Conservation (phyloP, 306 rosid species). For the Arachis hypogaea region DNA sequence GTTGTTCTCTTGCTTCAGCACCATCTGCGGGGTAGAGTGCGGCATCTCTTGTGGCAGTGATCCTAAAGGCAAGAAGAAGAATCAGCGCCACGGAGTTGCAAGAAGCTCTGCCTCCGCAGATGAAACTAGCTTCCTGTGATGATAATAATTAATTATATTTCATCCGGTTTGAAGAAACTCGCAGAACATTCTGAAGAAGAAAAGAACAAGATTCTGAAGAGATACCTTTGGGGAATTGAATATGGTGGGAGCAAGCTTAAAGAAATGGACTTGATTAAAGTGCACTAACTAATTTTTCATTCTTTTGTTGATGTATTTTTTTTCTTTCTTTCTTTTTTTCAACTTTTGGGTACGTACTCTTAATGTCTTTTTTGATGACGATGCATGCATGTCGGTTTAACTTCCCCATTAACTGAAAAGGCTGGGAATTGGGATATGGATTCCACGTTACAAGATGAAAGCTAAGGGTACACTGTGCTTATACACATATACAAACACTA, state of each 20-base stretch:
- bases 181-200: too few species aligned
- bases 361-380: not conserved
- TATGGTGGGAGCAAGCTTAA: not conserved
- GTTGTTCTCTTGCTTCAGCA: conserved; percentile 84
- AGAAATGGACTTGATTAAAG: conserved; percentile 23
- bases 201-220: not conserved
- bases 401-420: not conserved
- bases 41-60: conserved; percentile 72
- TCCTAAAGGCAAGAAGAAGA: conserved; percentile 40
- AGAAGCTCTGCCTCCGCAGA: conserved; percentile 48
- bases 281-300: conserved; percentile 3
- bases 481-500: conserved; percentile 5
- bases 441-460: not conserved
- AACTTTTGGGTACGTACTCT: not conserved
- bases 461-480: not conserved
- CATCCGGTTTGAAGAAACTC: too few species aligned
- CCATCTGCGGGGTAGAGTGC: conserved; percentile 73
- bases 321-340: not conserved
- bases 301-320: not conserved
- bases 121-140: conserved; percentile 41
- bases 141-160: not conserved
- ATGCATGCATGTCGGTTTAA: not conserved
- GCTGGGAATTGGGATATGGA: conserved; percentile 17
- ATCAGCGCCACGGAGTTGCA: conserved; percentile 10
- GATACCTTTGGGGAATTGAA: not conserved